A percentile compares a stretch with the other conserved stretches of the same genome.
phyloP scores from a whole-genome alignment of 2,329 filamentous ascomycete genomes.

The Acephala macrosclerotiorum region DNA sequence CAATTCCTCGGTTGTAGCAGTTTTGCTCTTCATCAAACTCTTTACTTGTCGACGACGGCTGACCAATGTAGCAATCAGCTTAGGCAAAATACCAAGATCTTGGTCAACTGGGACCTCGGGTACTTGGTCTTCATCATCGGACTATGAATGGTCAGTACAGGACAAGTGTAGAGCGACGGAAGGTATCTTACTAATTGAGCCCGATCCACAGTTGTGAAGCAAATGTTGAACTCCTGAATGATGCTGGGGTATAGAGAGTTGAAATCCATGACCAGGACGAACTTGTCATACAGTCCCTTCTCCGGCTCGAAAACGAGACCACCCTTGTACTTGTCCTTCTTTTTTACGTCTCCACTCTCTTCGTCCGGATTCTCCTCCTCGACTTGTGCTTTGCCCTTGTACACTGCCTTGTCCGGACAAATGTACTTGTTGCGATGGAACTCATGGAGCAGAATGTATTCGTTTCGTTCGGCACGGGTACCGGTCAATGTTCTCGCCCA shows the following conservation, averaged over 20 bases:
- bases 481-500: constrained; percentile 97
- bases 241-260: constrained; percentile 99
- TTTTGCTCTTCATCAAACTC: constrained; percentile 94
- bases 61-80: constrained; percentile 91
- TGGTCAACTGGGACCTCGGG: constrained; percentile 84
- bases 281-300: constrained; percentile 97
- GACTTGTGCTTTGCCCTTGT: constrained; percentile 74
- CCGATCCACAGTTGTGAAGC: constrained; percentile 96
- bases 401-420: constrained; percentile 91
- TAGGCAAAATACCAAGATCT: constrained; percentile 84
- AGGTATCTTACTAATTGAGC: constrained; percentile 65
- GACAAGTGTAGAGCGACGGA: no score
- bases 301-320: constrained; percentile 98
- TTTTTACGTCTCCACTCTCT: constrained; percentile 80
- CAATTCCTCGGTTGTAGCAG: constrained; percentile 83
- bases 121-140: constrained; percentile 84
- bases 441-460: constrained; percentile 98
- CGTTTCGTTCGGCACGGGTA: constrained; percentile 95
- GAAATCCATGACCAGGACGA: constrained; percentile 99
- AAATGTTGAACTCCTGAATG: constrained; percentile 99
- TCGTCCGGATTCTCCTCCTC: constrained; percentile 77
- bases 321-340: constrained; percentile 99
- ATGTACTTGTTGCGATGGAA: constrained; percentile 98
- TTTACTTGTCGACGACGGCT: constrained; percentile 91
- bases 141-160: constrained; percentile 48